Percentiles rank a stretch among this genome's conserved stretches.
Conservation (phyloP, 805 yeast species). For the Starmerella gropengiesseri region DNA sequence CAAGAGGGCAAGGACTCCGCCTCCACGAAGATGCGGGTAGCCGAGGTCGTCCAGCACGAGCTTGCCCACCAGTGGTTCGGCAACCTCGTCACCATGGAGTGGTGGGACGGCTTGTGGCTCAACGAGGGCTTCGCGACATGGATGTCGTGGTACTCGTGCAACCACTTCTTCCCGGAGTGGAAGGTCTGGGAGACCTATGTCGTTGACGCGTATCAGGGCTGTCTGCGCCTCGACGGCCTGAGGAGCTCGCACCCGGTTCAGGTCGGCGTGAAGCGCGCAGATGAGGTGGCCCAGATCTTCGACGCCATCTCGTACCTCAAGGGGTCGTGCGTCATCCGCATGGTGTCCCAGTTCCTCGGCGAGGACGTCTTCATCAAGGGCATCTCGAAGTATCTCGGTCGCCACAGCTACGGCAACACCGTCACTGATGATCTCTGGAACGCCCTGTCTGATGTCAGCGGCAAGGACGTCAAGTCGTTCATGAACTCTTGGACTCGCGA, state of each 20-base stretch:
- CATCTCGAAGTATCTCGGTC: constrained; percentile 55
- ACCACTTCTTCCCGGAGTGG: constrained; percentile 69
- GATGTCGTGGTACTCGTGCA: constrained; percentile 64
- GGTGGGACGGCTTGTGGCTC: constrained; percentile 90
- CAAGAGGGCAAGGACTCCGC: constrained; percentile 58
- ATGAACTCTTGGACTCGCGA: constrained; percentile 65
- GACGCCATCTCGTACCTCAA: constrained; percentile 73
- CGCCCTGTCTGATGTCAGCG: constrained; percentile 51
- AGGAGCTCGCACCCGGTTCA: constrained; percentile 68
- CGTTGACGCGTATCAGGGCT: constrained; percentile 62
- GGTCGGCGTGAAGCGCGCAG: constrained; percentile 68
- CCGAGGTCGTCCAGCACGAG: constrained; percentile 77
- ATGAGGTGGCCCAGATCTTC: constrained; percentile 70
- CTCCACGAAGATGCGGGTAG: constrained; percentile 56
- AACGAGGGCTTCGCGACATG: constrained; percentile 87
- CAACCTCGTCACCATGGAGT: constrained; percentile 77
- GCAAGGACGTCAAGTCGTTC: constrained; percentile 45
- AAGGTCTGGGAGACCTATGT: constrained; percentile 69
- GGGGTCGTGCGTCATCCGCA: constrained; percentile 67
- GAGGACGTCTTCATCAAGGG: constrained; percentile 60
- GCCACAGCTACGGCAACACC: constrained; percentile 58
- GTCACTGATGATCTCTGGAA: constrained; percentile 64
- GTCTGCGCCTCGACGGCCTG: constrained; percentile 63
- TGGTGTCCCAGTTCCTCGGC: constrained; percentile 65
- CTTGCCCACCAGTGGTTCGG: constrained; percentile 91